These are phyloP conservation scores for Hyphodiscus sp. DNA, from an alignment of 2,329 filamentous ascomycete genomes.

Conservation along the genomic window DNA sequence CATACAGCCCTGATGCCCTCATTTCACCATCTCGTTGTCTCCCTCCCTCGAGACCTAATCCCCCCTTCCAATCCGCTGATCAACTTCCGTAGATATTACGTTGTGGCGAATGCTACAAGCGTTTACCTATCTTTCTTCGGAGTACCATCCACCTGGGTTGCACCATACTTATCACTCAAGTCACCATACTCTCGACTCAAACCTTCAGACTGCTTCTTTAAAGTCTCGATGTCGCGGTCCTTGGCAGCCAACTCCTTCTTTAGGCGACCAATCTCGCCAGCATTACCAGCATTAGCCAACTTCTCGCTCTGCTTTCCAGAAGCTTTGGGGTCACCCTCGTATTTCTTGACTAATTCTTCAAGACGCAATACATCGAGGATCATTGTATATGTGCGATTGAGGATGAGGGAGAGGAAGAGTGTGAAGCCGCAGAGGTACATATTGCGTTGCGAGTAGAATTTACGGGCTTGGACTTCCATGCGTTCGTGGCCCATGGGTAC, in stretches of 20 bases:
- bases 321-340: slow-evolving; percentile 59
- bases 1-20: not conserved
- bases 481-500: slow-evolving; percentile 85
- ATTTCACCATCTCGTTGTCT: not conserved
- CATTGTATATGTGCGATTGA: slow-evolving; percentile 98
- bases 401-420: slow-evolving; percentile 95
- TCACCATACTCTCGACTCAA: slow-evolving; percentile 79
- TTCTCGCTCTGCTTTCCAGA: slow-evolving; percentile 64
- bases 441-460: slow-evolving; percentile 99
- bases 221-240: slow-evolving; percentile 74
- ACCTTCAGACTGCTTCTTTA: slow-evolving; percentile 89
- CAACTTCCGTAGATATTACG: not conserved
- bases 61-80: not conserved
- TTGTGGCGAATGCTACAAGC: not conserved
- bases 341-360: slow-evolving; percentile 82
- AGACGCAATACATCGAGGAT: slow-evolving; percentile 48
- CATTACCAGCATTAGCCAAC: slow-evolving; percentile 64
- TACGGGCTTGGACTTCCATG: slow-evolving; percentile 97
- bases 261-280: slow-evolving; percentile 67
- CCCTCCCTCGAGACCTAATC: not conserved
- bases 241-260: slow-evolving; percentile 63
- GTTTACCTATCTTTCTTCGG: slow-evolving; percentile 48
- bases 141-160: slow-evolving; percentile 41
- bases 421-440: slow-evolving; percentile 99
- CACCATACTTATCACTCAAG: slow-evolving; percentile 72